Evolutionary conservation across 2,329 filamentous ascomycete genomes (phyloP), one percentile per base, ranked within the genome.

Genomic region (Clarireedia monteithiana): DNA sequence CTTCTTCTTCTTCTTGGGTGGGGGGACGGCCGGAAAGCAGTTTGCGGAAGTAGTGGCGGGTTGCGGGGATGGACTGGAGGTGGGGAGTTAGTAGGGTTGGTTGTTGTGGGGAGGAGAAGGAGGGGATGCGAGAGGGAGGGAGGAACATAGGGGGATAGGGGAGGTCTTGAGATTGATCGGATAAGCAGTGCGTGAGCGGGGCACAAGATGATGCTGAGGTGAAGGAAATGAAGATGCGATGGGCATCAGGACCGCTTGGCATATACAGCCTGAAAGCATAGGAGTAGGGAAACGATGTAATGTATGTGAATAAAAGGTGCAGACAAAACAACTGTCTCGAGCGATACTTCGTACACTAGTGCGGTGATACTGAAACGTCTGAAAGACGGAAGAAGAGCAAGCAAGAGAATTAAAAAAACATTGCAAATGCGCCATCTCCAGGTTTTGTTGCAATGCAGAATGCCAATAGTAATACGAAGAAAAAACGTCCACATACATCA

Each of bases 31-130:
- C 54, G 5, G 40, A 47, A 6, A 56, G 34, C 14, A 81, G 75
- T 58, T 74, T 75, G 51, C 73, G 80, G 65, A 82, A 84, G 59
- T 77, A 74, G n/a, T 78, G 72, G 6, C 81, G 74, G 14, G 80
- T 81, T 17, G 75, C 74, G 0, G 81, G 73, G 24, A 83, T 73
- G 65, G 75, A 83, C 81, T 84, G 58, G 7, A 9, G 27, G 27
- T 3, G 38, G 7, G 14, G 30, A 10, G 30, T 45, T 45, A 55
- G 46, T n/a, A 23, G 26, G 12, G 5, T 20, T 20, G 15, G 12
- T 9, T 5, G 23, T 12, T 5, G 46, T 20, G n/a, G 10, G 15
- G 12, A 20, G 15, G 9, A 15, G 2, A 3, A 9, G 23, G 12
- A 9, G 12, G 3, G 17, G 5, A 20, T 14, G 1, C 38, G 9